Conservation (phyloP, 78 protist genomes). For the Trichosphaerium sp. region DNA sequence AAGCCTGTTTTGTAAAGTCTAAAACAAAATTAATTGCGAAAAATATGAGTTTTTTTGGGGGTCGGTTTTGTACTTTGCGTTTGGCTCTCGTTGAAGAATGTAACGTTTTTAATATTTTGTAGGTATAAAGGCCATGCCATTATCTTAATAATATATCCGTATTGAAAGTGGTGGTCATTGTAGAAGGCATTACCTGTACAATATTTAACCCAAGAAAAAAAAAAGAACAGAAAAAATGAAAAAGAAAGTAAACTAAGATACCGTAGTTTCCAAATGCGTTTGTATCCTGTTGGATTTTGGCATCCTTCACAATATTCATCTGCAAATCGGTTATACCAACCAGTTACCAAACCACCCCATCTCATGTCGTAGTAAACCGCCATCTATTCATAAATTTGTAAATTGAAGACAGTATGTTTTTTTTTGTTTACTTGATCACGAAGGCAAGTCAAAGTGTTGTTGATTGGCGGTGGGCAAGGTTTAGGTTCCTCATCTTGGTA, state of each 20-base stretch:
- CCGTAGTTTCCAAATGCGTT: neutral
- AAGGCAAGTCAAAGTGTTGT: neutral
- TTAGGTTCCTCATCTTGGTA: neutral
- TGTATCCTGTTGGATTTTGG: neutral
- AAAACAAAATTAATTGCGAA: no score
- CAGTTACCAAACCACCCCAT: neutral
- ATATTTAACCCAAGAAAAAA: no score
- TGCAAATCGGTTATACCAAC: neutral
- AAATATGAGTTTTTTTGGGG: no score
- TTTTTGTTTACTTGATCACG: neutral
- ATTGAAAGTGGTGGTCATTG: slow-evolving; percentile 34
- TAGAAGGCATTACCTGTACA: slow-evolving; percentile 1
- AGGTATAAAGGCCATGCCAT: neutral
- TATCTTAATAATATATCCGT: slow-evolving; percentile 10
- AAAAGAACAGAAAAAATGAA: no score
- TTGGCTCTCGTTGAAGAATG: neutral
- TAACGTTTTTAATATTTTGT: neutral
- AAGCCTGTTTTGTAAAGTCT: no score
- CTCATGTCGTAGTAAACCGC: neutral
- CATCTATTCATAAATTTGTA: no score
- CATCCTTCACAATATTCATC: neutral
- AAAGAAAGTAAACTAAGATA: no score
- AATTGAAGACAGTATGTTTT: no score
- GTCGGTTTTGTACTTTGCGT: no score
- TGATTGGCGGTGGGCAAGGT: neutral